Conservation (phyloP, 2,329 filamentous ascomycete genomes). For the Epichloe gansuensis region DNA sequence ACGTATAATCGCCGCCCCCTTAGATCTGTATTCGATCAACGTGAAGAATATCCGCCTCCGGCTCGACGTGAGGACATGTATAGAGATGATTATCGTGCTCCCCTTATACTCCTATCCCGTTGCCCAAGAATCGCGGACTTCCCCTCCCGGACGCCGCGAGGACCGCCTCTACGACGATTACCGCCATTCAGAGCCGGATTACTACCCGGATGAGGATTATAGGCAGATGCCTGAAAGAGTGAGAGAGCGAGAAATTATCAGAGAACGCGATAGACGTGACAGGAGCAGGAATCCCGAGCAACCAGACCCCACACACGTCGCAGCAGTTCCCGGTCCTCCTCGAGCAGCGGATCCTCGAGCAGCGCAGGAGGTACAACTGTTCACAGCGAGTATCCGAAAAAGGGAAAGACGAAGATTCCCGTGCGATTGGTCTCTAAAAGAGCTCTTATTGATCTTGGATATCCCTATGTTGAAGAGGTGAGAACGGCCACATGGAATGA, state of each 20-base stretch:
- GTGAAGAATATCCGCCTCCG: slow-evolving; percentile 53
- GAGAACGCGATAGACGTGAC: slow-evolving; percentile 31
- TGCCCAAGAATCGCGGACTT: slow-evolving; percentile 51
- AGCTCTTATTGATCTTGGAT: slow-evolving; percentile 72
- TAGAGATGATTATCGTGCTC: slow-evolving; percentile 34
- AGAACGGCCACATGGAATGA: slow-evolving; percentile 15
- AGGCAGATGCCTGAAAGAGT: slow-evolving; percentile 48
- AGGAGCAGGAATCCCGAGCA: slow-evolving; percentile 28
- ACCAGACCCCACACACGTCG: slow-evolving; percentile 27
- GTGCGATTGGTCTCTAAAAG: slow-evolving; percentile 66
- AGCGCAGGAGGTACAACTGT: slow-evolving; percentile 37
- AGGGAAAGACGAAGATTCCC: slow-evolving; percentile 83
- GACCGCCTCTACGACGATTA: slow-evolving; percentile 53
- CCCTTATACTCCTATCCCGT: slow-evolving; percentile 50
- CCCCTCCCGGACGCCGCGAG: slow-evolving; percentile 44
- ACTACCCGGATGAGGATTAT: slow-evolving; percentile 61
- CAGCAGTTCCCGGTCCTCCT: slow-evolving; percentile 34
- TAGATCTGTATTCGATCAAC: slow-evolving; percentile 34
- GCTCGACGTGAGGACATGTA: slow-evolving; percentile 34
- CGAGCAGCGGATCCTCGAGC: slow-evolving; percentile 32
- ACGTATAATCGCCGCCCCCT: slow-evolving; percentile 70
- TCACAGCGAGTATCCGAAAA: slow-evolving; percentile 60
- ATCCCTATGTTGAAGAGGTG: slow-evolving; percentile 80
- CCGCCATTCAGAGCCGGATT: slow-evolving; percentile 52
- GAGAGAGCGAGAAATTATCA: slow-evolving; percentile 49